These are phyloP conservation scores for Centrapalus pauciflorus DNA, from an alignment of 129 eudicot species.

Conservation along the genomic window DNA sequence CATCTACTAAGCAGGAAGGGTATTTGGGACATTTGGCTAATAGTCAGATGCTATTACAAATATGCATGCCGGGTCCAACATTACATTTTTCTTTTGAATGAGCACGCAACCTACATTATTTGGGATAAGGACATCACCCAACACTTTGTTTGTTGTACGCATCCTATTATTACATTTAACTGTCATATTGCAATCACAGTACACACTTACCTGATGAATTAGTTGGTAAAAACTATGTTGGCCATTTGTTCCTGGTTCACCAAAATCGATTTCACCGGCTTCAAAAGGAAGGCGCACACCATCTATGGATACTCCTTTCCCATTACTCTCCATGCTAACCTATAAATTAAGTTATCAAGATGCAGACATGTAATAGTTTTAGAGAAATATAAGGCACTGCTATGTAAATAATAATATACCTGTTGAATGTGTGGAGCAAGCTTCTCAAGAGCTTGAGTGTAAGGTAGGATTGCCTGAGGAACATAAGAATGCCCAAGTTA, in stretches of 20 bases:
- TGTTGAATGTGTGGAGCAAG: slow-evolving; percentile 98
- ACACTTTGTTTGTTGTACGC: no score
- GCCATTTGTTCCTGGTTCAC: slow-evolving; percentile 99
- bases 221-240: slow-evolving; percentile 99
- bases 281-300: slow-evolving; percentile 89
- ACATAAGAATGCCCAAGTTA: background rate
- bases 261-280: slow-evolving; percentile 97
- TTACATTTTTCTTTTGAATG: background rate
- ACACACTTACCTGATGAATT: slow-evolving; percentile 81
- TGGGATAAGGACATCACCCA: no score
- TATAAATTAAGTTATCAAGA: slow-evolving; percentile 14
- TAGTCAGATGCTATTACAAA: background rate
- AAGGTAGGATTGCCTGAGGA: slow-evolving; percentile 88
- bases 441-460: slow-evolving; percentile 93
- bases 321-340: slow-evolving; percentile 99
- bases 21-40: background rate
- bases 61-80: background rate
- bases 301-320: slow-evolving; percentile 96
- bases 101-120: background rate
- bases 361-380: background rate
- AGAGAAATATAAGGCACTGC: background rate
- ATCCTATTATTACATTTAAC: background rate
- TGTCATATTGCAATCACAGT: background rate
- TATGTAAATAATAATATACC: slow-evolving; percentile 35
- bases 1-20: background rate